These are phyloP conservation scores for Striga hermonthica DNA, from an alignment of 305 asterid species.

Conservation along the genomic window DNA sequence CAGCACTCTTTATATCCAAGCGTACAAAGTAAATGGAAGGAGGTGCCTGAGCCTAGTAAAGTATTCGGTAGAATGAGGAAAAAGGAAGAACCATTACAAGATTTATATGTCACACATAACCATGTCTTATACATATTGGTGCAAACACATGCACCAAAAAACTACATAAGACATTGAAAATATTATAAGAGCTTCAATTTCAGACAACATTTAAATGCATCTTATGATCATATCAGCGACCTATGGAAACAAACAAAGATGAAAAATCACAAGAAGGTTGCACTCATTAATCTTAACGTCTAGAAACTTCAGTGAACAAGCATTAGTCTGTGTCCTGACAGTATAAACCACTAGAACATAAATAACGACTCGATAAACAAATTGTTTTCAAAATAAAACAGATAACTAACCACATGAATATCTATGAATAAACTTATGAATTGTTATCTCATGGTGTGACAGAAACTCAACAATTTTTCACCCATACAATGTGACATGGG, in stretches of 20 bases:
- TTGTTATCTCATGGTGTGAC: conserved; percentile 18
- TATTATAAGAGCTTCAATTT: background rate
- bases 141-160: conserved; percentile 18
- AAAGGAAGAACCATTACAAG: background rate
- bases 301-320: background rate
- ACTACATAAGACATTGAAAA: conserved; percentile 23
- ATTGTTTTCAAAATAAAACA: conserved; percentile 3
- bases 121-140: conserved; percentile 20
- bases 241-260: background rate
- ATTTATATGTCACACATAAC: conserved; percentile 9
- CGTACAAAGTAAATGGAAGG: conserved; percentile 66
- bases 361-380: background rate
- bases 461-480: background rate
- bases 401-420: conserved; percentile 11
- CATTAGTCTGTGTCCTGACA: background rate
- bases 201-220: background rate
- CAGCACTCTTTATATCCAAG: conserved; percentile 53
- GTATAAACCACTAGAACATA: conserved; percentile 3
- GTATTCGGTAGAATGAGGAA: conserved; percentile 11
- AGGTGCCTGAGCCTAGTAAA: conserved; percentile 66
- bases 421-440: conserved; percentile 8
- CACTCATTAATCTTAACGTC: too few relatives aligned
- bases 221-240: background rate
- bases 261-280: too few relatives aligned
- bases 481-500: background rate